phyloP scores from a whole-genome alignment of 1,139 yeast species.

The Magnusiomyces fungicola region DNA sequence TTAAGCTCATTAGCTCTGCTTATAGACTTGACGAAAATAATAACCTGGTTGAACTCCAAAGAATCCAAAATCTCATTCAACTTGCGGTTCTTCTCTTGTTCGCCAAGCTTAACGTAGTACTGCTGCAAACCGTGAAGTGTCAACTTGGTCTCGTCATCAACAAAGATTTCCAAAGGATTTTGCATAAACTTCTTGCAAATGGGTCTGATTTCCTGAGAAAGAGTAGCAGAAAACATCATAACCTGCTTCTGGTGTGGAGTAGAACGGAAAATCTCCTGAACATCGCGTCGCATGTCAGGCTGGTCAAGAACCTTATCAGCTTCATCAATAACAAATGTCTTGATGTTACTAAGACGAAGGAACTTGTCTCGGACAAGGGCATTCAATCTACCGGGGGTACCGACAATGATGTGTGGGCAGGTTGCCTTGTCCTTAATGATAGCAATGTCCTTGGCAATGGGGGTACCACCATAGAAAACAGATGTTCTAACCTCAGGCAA shows the following conservation, averaged over 20 bases:
- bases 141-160: slow-evolving; percentile 95
- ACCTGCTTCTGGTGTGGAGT: slow-evolving; percentile 99
- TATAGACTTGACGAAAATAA: slow-evolving; percentile 89
- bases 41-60: slow-evolving; percentile 96
- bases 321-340: slow-evolving; percentile 94
- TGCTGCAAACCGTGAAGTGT: slow-evolving; percentile 98
- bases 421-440: slow-evolving; percentile 86
- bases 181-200: slow-evolving; percentile 97
- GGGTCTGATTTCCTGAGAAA: slow-evolving; percentile 91
- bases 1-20: slow-evolving; percentile 89
- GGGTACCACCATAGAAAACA: slow-evolving; percentile 95
- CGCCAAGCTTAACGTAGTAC: slow-evolving; percentile 82
- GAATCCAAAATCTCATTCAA: slow-evolving; percentile 88
- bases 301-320: slow-evolving; percentile 92
- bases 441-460: slow-evolving; percentile 80
- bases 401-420: slow-evolving; percentile 94
- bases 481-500: slow-evolving; percentile 97
- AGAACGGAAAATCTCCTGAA: slow-evolving; percentile 94
- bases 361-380: slow-evolving; percentile 90
- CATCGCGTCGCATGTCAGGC: slow-evolving; percentile 94
- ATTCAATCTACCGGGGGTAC: slow-evolving; percentile 96
- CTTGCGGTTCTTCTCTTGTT: slow-evolving; percentile 89
- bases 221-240: slow-evolving; percentile 98
- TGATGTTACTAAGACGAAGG: slow-evolving; percentile 79
- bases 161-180: slow-evolving; percentile 94